Percentiles rank a stretch among this genome's conserved stretches.
Conservation (phyloP, 257 asterid species). For the Rhazya stricta region DNA sequence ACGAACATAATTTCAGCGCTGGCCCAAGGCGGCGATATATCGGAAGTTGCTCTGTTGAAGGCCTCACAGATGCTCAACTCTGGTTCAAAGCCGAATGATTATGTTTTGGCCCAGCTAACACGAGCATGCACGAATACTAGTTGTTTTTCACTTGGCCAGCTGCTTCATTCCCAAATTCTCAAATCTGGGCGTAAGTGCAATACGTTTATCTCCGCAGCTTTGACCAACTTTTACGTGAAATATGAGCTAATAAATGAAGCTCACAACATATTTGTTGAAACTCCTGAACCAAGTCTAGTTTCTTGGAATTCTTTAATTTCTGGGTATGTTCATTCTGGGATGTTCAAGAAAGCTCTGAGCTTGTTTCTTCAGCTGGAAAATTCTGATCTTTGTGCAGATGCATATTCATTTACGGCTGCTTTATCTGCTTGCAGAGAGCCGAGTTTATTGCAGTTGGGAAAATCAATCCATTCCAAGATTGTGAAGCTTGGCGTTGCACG, state of each 20-base stretch:
- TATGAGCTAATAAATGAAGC: constrained; percentile 40
- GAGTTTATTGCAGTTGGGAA: constrained; percentile 44
- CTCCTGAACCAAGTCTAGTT: constrained; percentile 59
- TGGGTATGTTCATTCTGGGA: constrained; percentile 62
- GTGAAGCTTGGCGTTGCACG: constrained; percentile 52
- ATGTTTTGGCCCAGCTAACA: constrained; percentile 44
- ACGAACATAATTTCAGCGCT: constrained; percentile 7
- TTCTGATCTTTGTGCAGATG: constrained; percentile 48
- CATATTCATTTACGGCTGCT: constrained; percentile 67
- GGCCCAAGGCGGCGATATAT: constrained; percentile 14
- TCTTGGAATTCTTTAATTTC: constrained; percentile 87
- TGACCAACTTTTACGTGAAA: constrained; percentile 44
- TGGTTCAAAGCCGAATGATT: constrained; percentile 35
- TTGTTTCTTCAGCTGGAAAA: constrained; percentile 50
- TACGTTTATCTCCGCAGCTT: constrained; percentile 45
- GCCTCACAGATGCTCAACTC: constrained; percentile 34
- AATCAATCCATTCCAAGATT: constrained; percentile 65
- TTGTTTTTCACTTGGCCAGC: constrained; percentile 45
- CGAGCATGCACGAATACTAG: constrained; percentile 41
- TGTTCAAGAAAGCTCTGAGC: constrained; percentile 44
- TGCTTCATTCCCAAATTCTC: constrained; percentile 52
- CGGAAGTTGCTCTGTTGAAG: constrained; percentile 23
- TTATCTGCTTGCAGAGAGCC: constrained; percentile 66
- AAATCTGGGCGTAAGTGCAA: constrained; percentile 41
- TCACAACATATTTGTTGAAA: constrained; percentile 53